These are phyloP conservation scores for Amanita molliuscula DNA, from an alignment of 768 basidiomycete genomes.

Conservation along the genomic window DNA sequence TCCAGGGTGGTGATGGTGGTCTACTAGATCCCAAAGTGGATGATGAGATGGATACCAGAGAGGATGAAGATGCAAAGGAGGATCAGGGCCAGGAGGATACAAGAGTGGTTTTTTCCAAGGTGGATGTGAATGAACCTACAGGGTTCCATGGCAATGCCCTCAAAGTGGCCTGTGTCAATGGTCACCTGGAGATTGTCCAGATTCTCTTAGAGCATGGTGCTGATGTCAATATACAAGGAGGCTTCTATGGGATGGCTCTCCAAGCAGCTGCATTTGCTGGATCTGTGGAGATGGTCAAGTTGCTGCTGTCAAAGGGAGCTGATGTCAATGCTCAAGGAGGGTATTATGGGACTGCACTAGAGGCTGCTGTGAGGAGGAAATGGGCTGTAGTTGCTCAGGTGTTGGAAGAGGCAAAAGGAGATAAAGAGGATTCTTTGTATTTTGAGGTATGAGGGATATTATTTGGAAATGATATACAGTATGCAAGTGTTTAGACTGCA, in stretches of 20 bases:
- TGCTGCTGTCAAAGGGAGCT: background rate
- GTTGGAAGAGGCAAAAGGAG: background rate
- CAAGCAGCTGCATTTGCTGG: slow-evolving; percentile 1
- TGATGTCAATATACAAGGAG: slow-evolving; percentile 1
- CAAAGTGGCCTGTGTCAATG: background rate
- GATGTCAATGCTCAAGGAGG: slow-evolving; percentile 1
- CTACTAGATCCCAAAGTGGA: too few relatives aligned
- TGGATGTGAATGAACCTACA: background rate
- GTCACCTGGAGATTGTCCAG: background rate
- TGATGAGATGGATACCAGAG: too few relatives aligned
- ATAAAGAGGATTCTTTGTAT: too few relatives aligned
- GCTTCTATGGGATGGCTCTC: background rate
- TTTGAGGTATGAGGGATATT: too few relatives aligned
- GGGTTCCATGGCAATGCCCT: background rate
- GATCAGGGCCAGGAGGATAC: too few relatives aligned
- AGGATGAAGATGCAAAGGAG: too few relatives aligned
- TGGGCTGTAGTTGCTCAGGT: background rate
- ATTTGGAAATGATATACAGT: too few relatives aligned
- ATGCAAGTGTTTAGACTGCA: too few relatives aligned
- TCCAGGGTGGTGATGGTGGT: background rate
- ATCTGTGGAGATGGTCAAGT: background rate
- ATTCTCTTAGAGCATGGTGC: background rate
- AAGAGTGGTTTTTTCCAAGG: too few relatives aligned
- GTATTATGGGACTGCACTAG: slow-evolving; percentile 1
- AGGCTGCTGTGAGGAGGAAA: background rate